Percentiles rank a stretch among this genome's conserved stretches.
phyloP scores from a whole-genome alignment of 495 filamentous ascomycete genomes.

The Aspergillus heteromorphus region DNA sequence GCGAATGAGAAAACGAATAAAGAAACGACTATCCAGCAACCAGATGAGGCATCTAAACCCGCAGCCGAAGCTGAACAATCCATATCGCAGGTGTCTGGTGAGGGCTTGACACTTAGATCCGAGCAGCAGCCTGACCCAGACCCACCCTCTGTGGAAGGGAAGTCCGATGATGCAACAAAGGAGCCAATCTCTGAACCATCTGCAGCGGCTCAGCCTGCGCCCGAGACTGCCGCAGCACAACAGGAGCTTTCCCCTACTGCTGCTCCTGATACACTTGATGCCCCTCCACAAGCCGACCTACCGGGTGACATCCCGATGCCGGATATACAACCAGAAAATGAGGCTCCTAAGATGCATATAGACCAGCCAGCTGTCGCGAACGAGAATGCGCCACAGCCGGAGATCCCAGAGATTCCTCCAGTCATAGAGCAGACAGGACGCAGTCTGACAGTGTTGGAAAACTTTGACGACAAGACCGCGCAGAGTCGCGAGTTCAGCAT shows the following conservation, averaged over 20 bases:
- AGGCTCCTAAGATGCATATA: constrained; percentile 7
- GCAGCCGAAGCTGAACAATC: neutral
- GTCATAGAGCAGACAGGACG: constrained; percentile 48
- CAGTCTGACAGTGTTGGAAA: constrained; percentile 48
- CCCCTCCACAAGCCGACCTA: constrained; percentile 1
- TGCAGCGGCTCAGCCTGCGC: constrained; percentile 2
- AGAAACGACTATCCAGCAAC: neutral
- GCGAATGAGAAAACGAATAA: constrained; percentile 1
- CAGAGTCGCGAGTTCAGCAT: constrained; percentile 46
- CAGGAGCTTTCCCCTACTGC: constrained; percentile 1
- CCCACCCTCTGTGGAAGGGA: neutral
- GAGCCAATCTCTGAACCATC: neutral
- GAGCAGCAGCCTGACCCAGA: neutral
- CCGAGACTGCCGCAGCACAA: constrained; percentile 1
- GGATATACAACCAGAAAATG: constrained; percentile 18
- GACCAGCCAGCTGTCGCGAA: constrained; percentile 12
- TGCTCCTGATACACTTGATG: neutral
- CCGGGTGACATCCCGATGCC: constrained; percentile 1
- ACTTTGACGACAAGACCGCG: constrained; percentile 49
- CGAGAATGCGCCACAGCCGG: constrained; percentile 14
- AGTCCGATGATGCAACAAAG: neutral
- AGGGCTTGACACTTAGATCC: neutral
- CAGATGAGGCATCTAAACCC: constrained; percentile 1
- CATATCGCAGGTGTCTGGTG: neutral
- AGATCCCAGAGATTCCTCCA: constrained; percentile 28